Percentiles rank a stretch among this genome's conserved stretches.
Evolutionary conservation across 2,329 filamentous ascomycete genomes (phyloP).

Genomic region (Pseudogymnoascus sp.): DNA sequence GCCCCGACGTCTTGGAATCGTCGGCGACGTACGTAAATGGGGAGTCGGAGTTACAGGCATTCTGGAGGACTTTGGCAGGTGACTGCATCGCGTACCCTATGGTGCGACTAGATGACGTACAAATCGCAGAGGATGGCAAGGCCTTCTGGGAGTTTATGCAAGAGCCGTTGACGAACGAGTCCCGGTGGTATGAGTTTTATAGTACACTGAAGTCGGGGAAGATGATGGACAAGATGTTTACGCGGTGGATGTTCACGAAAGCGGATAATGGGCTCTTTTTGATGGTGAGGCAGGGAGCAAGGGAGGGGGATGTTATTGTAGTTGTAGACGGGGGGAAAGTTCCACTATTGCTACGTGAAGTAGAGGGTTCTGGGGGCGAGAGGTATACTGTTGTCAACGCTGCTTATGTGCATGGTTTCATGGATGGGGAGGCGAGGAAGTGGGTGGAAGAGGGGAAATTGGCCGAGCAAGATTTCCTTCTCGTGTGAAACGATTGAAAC

Average conservation of each 20-base stretch:
- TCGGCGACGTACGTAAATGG: not conserved
- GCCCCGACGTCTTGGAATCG: not conserved
- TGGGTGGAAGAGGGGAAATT: not conserved
- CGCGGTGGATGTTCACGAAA: not conserved
- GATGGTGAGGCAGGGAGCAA: not conserved
- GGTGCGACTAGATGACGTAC: not conserved
- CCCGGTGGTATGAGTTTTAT: not conserved
- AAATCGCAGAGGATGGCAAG: not conserved
- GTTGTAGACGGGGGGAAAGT: conserved; percentile 8
- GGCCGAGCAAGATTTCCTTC: not conserved
- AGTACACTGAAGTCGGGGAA: not conserved
- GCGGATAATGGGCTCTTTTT: conserved; percentile 4
- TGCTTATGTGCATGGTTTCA: not conserved
- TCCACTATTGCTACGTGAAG: not conserved
- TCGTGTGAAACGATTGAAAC: not conserved
- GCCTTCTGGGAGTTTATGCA: not conserved
- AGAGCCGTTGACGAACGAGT: not conserved
- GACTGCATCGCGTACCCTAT: conserved; percentile 16
- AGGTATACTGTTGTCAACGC: not conserved
- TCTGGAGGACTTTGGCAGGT: conserved; percentile 14
- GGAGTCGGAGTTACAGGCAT: conserved; percentile 11
- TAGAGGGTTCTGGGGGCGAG: not conserved
- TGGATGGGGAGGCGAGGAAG: too few relatives aligned
- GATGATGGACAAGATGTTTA: not conserved
- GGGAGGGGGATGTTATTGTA: not conserved